These are phyloP conservation scores for Arabis alpina DNA, from an alignment of 345 rosid species.

Conservation along the genomic window DNA sequence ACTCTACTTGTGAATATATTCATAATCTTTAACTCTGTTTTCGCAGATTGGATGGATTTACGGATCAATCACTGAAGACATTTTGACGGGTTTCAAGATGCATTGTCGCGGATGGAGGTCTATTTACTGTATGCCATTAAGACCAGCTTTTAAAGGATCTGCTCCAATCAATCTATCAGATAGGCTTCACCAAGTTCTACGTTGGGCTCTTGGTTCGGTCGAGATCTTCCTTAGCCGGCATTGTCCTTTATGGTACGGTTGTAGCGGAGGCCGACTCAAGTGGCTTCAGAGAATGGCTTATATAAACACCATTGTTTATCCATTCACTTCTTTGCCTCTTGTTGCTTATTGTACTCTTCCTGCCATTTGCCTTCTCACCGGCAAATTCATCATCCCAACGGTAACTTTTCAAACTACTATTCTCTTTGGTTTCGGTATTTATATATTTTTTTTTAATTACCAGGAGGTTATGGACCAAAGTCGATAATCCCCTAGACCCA, in stretches of 20 bases:
- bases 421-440: not conserved
- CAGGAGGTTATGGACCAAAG: too few relatives aligned
- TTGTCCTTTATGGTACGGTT: slow-evolving; percentile 97
- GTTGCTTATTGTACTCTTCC: slow-evolving; percentile 90
- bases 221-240: slow-evolving; percentile 97
- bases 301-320: slow-evolving; percentile 91
- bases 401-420: slow-evolving; percentile 44
- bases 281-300: slow-evolving; percentile 92
- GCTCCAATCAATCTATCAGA: slow-evolving; percentile 98
- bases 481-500: too few relatives aligned
- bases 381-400: slow-evolving; percentile 96
- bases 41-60: slow-evolving; percentile 97
- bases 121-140: slow-evolving; percentile 90
- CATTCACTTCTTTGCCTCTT: slow-evolving; percentile 96
- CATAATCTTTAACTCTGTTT: slow-evolving; percentile 16
- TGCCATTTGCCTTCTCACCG: slow-evolving; percentile 95
- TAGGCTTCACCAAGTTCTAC: slow-evolving; percentile 89
- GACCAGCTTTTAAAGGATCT: slow-evolving; percentile 98
- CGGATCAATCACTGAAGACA: slow-evolving; percentile 94
- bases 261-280: slow-evolving; percentile 94
- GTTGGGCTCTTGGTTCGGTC: slow-evolving; percentile 98
- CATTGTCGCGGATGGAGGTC: slow-evolving; percentile 99
- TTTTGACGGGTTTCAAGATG: slow-evolving; percentile 96
- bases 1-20: too few relatives aligned
- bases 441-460: too few relatives aligned